Base-by-base conservation (phyloP, 352 stramenopile species). In the Globisporangium parvum region DNA sequence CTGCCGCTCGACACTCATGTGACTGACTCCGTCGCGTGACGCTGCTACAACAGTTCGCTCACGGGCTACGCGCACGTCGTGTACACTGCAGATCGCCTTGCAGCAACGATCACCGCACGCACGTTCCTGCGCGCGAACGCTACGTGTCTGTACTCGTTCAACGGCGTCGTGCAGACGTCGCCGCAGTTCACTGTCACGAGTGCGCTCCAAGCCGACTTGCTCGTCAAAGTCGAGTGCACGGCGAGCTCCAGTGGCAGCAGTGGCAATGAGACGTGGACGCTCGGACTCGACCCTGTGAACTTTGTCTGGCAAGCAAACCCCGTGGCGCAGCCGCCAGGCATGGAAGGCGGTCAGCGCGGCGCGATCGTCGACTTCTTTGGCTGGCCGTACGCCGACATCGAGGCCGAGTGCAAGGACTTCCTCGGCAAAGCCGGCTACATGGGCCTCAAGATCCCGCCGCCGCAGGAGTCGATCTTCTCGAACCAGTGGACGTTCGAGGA, bases 331-430 rank as follows among this genome's bases (percentile, higher is more conserved):
- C 55, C 64, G 0, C 52, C 62, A 1, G 60, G 58, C 0, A 69
- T 81, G 52, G 68, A 77, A 17, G 50, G 59, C 17, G 77, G 79
- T 18, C 79, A 89, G 40, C 75, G 72, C 3, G 79, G 77, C 5
- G 77, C 79, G 3, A 80, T 88, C 58, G 77, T 88, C 8, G 79
- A 88, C 26, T 49, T 89, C 12, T 89, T 89, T 39, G 76, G 75
- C 8, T 88, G 77, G 79, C 75, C 79, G 20, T 85, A 85, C 54
- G 57, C 63, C 15, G 79, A 86, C 46, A 85, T 88, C 33, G 77
- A 77, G 23, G 51, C 69, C n/a, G 79, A 89, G 49, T 89, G 77
- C 53, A 45, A 58, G 4, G 66, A 77, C 37, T 85, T 86, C 52
- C 47, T 89, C 23, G 74, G 73, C 33, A 85, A 86, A 26, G 74